Base-by-base conservation (phyloP, 352 stramenopile species). In the Phytophthora fragariae region DNA sequence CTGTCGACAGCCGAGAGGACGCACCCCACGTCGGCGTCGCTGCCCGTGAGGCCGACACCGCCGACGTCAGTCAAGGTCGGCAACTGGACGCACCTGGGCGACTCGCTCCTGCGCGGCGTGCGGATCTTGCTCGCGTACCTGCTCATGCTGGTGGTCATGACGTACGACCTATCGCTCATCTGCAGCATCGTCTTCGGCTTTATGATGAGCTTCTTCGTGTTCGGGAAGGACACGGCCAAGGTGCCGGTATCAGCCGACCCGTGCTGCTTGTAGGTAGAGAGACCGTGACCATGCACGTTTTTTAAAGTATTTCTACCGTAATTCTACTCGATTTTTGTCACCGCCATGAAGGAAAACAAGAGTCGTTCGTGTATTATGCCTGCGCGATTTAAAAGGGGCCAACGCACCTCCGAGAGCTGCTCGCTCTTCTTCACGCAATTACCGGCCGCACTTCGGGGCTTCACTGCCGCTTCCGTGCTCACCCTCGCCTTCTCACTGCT, bases 131-230 rank as follows among this genome's bases (percentile, higher is more conserved):
- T 94, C 33, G 88, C 88, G 61, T 94, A 93, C 49, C 50, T 94
- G 69, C 79, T 94, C 54, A 94, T 94, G 88, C 82, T 94, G 17
- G 86, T 86, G 57, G 81, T 77, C 62, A 94, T 94, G 88, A 94
- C 88, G 66, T 94, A 94, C 72, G 81, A 92, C 68, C 65, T 91
- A 61, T 79, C 71, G 60, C 75, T 94, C 11, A 80, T 93, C 47
- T 70, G 46, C 14, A 89, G 83, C 55, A 91, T 89, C 54, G 80
- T 94, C n/a, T 60, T 76, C 9, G 88, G 88, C 47, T 93, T 91
- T 57, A 81, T 82, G 73, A 50, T 85, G 50, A 80, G 88, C 63
- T 93, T 89, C 73, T 91, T 83, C 56, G 57, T 89, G 56, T 94
- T 91, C 49, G 76, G 80, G n/a, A 83, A 85, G 39, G 87, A 94